Conservation (phyloP, 371 early-diverging fungal species). For the Dichotomocladium elegans region DNA sequence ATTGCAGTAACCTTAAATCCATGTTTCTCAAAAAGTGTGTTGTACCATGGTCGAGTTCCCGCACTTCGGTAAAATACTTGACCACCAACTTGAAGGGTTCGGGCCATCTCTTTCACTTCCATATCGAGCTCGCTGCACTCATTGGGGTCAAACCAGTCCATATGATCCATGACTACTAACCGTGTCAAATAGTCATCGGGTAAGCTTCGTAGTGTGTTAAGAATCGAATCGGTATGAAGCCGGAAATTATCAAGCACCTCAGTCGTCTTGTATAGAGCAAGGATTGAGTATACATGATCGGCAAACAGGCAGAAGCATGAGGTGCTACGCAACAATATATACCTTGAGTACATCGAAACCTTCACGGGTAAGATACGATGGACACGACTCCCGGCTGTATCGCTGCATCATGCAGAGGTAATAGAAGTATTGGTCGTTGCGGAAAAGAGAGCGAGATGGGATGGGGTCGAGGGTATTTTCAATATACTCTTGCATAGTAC, state of each 20-base stretch:
- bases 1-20: conserved; percentile 69
- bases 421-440: conserved; percentile 80
- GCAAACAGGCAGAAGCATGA: too few relatives aligned
- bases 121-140: conserved; percentile 51
- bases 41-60: conserved; percentile 82
- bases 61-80: conserved; percentile 80
- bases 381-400: conserved; percentile 63
- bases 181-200: conserved; percentile 66
- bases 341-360: conserved; percentile 65
- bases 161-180: conserved; percentile 84
- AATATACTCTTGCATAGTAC: conserved; percentile 73
- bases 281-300: too few relatives aligned
- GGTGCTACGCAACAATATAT: background rate
- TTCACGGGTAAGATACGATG: conserved; percentile 69
- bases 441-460: conserved; percentile 55
- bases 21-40: conserved; percentile 60
- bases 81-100: conserved; percentile 61
- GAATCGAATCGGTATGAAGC: conserved; percentile 78
- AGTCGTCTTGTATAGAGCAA: conserved; percentile 23
- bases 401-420: conserved; percentile 69
- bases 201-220: conserved; percentile 56
- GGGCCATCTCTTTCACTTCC: conserved; percentile 65
- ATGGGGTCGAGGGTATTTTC: conserved; percentile 85
- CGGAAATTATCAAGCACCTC: conserved; percentile 59
- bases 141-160: conserved; percentile 78